Conservation (phyloP, 2,329 filamentous ascomycete genomes). For the Pestalotiopsis sp. region DNA sequence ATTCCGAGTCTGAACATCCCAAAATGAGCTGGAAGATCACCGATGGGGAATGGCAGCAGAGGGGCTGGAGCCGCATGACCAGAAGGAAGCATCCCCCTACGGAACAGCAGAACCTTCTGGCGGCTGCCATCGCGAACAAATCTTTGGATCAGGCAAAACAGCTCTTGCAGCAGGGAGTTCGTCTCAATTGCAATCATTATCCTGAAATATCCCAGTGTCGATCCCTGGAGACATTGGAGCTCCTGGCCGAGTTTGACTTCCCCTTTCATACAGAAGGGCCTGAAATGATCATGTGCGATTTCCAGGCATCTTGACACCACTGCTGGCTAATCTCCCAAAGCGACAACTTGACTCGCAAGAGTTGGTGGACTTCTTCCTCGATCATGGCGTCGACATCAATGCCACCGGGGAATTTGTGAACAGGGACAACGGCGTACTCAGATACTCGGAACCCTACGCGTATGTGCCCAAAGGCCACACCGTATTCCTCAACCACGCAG, state of each 20-base stretch:
- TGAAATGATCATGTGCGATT: background rate
- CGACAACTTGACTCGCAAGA: background rate
- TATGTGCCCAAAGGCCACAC: background rate
- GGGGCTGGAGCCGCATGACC: too few species aligned
- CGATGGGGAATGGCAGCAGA: too few species aligned
- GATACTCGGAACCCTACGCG: background rate
- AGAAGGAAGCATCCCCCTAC: background rate
- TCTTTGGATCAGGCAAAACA: background rate
- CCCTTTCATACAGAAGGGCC: background rate
- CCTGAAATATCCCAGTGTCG: background rate
- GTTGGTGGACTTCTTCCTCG: background rate
- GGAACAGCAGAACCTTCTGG: background rate
- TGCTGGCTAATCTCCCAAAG: background rate
- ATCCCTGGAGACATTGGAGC: background rate
- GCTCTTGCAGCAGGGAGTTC: background rate
- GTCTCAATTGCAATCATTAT: background rate
- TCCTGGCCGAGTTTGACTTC: background rate
- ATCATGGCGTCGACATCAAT: background rate
- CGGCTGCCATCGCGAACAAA: background rate
- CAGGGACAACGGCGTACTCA: background rate
- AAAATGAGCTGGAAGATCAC: too few species aligned
- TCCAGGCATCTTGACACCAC: background rate
- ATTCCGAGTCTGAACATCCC: too few species aligned
- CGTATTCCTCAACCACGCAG: background rate
- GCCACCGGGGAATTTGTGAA: background rate